These are phyloP conservation scores for Cryphonectria nitschkei DNA, from an alignment of 2,329 filamentous ascomycete genomes.

Conservation along the genomic window DNA sequence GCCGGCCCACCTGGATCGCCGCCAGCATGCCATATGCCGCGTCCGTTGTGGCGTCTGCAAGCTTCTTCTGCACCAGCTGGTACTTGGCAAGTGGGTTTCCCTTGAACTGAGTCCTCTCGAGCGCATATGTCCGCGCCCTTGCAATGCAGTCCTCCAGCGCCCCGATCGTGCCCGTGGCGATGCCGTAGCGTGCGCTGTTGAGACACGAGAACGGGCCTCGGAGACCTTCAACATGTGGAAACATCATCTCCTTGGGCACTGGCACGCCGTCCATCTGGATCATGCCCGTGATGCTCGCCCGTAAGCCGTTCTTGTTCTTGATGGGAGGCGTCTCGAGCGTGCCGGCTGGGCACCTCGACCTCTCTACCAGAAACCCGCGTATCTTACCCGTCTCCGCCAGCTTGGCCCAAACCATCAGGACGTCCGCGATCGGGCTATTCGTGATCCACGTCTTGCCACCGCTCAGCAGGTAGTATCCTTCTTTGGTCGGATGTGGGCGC, in stretches of 20 bases:
- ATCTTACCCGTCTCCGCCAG: slow-evolving; percentile 91
- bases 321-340: slow-evolving; percentile 90
- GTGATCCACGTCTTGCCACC: slow-evolving; percentile 92
- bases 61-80: slow-evolving; percentile 96
- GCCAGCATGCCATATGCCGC: slow-evolving; percentile 90
- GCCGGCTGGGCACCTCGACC: slow-evolving; percentile 80
- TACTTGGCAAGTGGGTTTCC: slow-evolving; percentile 93
- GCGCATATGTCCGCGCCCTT: slow-evolving; percentile 80
- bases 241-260: slow-evolving; percentile 90
- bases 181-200: slow-evolving; percentile 91
- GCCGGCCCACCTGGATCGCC: slow-evolving; percentile 83
- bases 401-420: slow-evolving; percentile 90
- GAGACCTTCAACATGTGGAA: slow-evolving; percentile 85
- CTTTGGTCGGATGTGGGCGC: slow-evolving; percentile 75
- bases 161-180: slow-evolving; percentile 91
- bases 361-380: slow-evolving; percentile 86
- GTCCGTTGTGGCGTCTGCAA: slow-evolving; percentile 90
- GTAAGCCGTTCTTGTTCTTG: slow-evolving; percentile 92
- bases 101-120: slow-evolving; percentile 96
- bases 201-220: slow-evolving; percentile 90
- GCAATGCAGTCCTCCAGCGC: slow-evolving; percentile 90
- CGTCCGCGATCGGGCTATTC: slow-evolving; percentile 82
- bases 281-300: slow-evolving; percentile 96
- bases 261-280: slow-evolving; percentile 92
- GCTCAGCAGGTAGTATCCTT: slow-evolving; percentile 73